phyloP scores from a whole-genome alignment of 345 rosid species.

The Hibiscus mutabilis region DNA sequence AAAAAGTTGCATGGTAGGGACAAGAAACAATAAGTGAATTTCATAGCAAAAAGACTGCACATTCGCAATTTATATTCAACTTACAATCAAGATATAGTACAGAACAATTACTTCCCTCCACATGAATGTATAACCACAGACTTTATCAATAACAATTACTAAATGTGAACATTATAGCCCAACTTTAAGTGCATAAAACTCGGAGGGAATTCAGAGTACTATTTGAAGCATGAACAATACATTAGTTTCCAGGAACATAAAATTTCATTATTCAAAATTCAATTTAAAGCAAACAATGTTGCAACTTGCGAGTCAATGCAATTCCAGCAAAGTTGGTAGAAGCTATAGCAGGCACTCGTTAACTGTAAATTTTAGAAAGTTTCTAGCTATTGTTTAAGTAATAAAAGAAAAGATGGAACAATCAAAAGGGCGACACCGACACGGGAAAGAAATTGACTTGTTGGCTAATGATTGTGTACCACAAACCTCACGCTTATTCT shows the following conservation, averaged over 20 bases:
- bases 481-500: constrained; percentile 92
- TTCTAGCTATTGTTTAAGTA: neutral
- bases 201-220: neutral
- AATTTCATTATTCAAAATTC: neutral
- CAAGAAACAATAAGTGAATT: neutral
- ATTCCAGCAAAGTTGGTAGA: neutral
- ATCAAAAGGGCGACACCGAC: neutral
- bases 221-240: neutral
- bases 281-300: neutral
- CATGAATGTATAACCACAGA: no score
- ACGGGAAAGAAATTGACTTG: neutral
- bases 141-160: no score
- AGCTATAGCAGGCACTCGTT: neutral
- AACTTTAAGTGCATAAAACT: neutral
- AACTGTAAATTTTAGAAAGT: neutral
- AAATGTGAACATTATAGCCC: neutral
- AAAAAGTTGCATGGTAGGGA: neutral
- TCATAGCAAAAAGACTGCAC: neutral
- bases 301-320: neutral
- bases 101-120: neutral
- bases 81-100: neutral
- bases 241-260: neutral
- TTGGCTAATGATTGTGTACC: neutral
- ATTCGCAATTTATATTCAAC: neutral
- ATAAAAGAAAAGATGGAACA: neutral